Base-by-base conservation (phyloP, 2,329 filamentous ascomycete species). In the Alternaria metachromatica region DNA sequence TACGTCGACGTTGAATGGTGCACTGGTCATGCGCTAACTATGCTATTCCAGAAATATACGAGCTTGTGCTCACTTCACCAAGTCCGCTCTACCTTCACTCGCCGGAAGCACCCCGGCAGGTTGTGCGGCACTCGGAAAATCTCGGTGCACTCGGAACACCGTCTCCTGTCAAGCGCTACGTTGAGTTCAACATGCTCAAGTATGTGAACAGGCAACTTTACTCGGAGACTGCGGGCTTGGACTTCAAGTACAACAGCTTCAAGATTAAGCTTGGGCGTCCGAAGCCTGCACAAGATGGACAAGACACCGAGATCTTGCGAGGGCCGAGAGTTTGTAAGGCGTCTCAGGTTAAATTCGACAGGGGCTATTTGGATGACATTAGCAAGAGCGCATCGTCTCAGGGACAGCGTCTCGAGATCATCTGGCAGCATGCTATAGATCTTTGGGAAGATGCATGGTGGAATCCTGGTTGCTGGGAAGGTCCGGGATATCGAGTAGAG, bases 171-270 rank as follows among this genome's bases (percentile, higher is more conserved):
- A 15, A n/a, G 15, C 25, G 8, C 26, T 23, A 12, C 25, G 25
- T 28, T 20, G 54, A 56, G 15, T 56, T 48, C 25, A 56, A 56
- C 33, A 15, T 18, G 4, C 23, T 48, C 18, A 46, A 33, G 12
- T 56, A 30, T 26, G 54, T 37, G 10, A 56, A 48, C n/a, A 56
- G 30, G 25, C 54, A 56, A 30, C 41, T 56, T 13, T 56, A 56
- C 21, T 18, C 18, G 20, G 54, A 56, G 25, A 56, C 54, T 13
- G 43, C 54, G n/a, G 43, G 25, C 15, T 12, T 56, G n/a, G 43
- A 56, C 20, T 26, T 46, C 45, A 41, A 21, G 21, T 58, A 26
- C 45, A 51, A 58, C 46, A 30, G 25, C 41, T 41, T 61, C 57
- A 28, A 49, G n/a, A 13, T 49, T 18, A 26, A 28, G 13, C 33